Conservation (phyloP, 352 stramenopile species). For the Phytopythium boreale region DNA sequence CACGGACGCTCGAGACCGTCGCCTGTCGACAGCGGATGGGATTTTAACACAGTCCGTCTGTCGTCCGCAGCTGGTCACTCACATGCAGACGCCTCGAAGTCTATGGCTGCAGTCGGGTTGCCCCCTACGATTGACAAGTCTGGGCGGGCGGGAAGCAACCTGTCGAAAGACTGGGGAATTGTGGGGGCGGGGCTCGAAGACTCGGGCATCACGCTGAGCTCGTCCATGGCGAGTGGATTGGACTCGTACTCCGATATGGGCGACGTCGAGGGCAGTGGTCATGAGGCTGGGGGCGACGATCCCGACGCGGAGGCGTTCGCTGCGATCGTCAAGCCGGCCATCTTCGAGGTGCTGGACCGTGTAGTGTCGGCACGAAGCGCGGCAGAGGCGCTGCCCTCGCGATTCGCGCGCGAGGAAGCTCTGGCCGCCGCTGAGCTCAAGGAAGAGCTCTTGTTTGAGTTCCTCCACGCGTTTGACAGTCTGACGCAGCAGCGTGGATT, state of each 20-base stretch:
- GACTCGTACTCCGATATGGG: constrained; percentile 4
- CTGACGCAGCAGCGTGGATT: constrained; percentile 61
- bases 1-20: constrained; percentile 35
- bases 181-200: background rate
- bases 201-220: constrained; percentile 8
- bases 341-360: constrained; percentile 69
- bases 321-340: constrained; percentile 72
- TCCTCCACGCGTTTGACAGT: constrained; percentile 73
- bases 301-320: constrained; percentile 56
- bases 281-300: constrained; percentile 9
- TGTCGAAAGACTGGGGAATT: constrained; percentile 6
- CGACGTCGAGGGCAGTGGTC: background rate
- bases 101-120: background rate
- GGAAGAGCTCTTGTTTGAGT: constrained; percentile 77
- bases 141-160: background rate
- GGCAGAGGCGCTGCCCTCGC: constrained; percentile 12
- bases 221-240: constrained; percentile 6
- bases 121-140: background rate
- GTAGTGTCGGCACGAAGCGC: constrained; percentile 27
- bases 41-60: constrained; percentile 75
- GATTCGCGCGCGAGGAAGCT: constrained; percentile 14
- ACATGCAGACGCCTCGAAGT: constrained; percentile 1
- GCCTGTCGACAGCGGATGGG: constrained; percentile 60
- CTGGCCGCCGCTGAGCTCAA: constrained; percentile 36
- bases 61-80: constrained; percentile 19